These are phyloP conservation scores for Thuidium tamariscinum DNA, from an alignment of 225 moss, liverwort and hornwort species.

Conservation along the genomic window DNA sequence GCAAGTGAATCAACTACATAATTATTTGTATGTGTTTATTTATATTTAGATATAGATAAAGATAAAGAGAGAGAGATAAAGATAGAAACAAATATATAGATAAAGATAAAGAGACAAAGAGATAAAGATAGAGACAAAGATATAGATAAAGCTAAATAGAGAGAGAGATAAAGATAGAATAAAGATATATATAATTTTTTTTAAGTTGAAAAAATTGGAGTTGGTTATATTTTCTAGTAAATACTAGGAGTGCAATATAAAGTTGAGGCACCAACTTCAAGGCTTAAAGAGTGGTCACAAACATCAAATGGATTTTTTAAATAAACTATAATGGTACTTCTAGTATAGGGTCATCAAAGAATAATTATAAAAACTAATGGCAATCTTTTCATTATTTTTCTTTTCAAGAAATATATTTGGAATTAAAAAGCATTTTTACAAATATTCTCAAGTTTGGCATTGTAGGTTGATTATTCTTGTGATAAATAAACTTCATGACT, in stretches of 20 bases:
- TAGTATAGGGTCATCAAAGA: not conserved
- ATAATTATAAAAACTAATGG: not conserved
- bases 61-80: no score
- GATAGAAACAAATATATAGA: no score
- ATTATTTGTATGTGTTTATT: no score
- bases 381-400: not conserved
- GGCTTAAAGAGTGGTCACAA: accelerated
- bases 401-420: not conserved
- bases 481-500: not conserved
- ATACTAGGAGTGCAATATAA: not conserved
- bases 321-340: not conserved
- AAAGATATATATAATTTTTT: not conserved
- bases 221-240: not conserved
- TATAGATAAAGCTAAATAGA: no score
- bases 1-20: no score
- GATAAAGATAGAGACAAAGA: no score
- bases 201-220: not conserved
- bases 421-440: accelerated
- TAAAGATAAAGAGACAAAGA: no score
- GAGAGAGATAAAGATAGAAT: no score
- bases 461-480: accelerated
- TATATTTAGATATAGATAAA: no score
- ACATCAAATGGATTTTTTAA: not conserved
- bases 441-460: not conserved
- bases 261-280: not conserved